These are phyloP conservation scores for Fusarium acutatum DNA, from an alignment of 2,329 filamentous ascomycete species.

Conservation along the genomic window DNA sequence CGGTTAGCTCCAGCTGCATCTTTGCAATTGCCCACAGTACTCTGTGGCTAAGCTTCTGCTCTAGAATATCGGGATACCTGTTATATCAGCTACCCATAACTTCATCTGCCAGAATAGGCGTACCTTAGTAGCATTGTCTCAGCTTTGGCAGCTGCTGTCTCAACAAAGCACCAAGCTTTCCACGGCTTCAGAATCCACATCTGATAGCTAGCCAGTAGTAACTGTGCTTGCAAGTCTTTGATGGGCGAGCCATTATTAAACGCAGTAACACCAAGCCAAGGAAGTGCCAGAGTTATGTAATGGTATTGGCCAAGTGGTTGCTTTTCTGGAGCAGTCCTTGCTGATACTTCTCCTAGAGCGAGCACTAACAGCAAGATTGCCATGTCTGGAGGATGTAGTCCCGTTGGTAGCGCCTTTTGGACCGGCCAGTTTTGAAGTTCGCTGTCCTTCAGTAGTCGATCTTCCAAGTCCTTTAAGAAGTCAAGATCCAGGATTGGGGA, in stretches of 20 bases:
- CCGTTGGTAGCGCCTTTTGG: neutral
- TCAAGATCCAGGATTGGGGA: neutral
- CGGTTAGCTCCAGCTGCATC: neutral
- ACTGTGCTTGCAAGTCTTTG: neutral
- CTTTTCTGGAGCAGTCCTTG: neutral
- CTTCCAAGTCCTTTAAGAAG: neutral
- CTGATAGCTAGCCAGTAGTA: neutral
- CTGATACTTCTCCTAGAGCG: neutral
- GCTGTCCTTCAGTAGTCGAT: neutral
- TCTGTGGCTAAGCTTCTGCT: neutral
- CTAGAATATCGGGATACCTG: neutral
- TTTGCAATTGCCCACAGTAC: neutral
- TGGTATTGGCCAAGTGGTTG: neutral
- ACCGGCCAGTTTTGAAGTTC: neutral
- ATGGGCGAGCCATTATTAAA: neutral
- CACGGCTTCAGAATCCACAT: neutral
- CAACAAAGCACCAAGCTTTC: neutral
- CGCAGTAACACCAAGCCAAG: neutral
- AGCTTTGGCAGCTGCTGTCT: neutral
- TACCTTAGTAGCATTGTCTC: neutral
- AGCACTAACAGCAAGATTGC: neutral
- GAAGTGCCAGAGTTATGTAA: neutral
- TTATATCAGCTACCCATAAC: neutral
- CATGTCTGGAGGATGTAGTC: neutral
- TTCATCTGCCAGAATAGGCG: too few species aligned